Base-by-base conservation (phyloP, 345 rosid species). In the Erodium maritimum region DNA sequence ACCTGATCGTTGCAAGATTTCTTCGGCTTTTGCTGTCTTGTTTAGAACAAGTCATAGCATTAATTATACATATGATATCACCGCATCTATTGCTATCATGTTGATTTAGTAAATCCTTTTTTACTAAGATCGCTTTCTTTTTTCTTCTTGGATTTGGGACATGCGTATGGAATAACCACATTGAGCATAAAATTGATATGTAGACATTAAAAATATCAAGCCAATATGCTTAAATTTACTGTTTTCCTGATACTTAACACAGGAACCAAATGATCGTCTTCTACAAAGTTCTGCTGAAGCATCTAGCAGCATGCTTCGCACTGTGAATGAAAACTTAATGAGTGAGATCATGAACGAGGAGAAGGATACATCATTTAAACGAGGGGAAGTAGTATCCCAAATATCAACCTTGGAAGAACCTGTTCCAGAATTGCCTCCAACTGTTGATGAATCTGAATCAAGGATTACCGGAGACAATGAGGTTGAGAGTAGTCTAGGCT, bases 211-310 rank as follows among this genome's bases (percentile, higher is more conserved):
- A 42, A 13, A 42, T 42, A 42, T 42, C 17, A 42, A 10, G 1
- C 17, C 48, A 42, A 12, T 42, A 14, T 14, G 48, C 48, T 42
- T 42, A 42, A 42, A 42, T 42, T 0, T 42, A 16, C 48, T 9
- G 3, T 42, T 61, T 42, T 42, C 48, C 53, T 63, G 65, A 65
- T 71, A 51, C 57, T 23, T 21, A 61, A 65, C 61, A 58, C 61
- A 58, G 54, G 70, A 65, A 51, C 57, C 52, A 19, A 60, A 60
- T 55, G 24, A 71, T 55, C 52, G 50, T 52, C 52, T 55, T 58
- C 54, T 42, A 19, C 74, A 62, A 58, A 55, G 59, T 5, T 60
- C 66, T 25, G 23, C 63, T 4, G 59, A 50, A 17, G 58, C 23
- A 50, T 63, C 60, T 65, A 29, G 9, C 55, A 58, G 52, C 55